Percentiles rank a stretch among this genome's conserved stretches.
These are phyloP conservation scores for Acanthamoeba castellanii DNA, from an alignment of 208 protist species.

Conservation along the genomic window DNA sequence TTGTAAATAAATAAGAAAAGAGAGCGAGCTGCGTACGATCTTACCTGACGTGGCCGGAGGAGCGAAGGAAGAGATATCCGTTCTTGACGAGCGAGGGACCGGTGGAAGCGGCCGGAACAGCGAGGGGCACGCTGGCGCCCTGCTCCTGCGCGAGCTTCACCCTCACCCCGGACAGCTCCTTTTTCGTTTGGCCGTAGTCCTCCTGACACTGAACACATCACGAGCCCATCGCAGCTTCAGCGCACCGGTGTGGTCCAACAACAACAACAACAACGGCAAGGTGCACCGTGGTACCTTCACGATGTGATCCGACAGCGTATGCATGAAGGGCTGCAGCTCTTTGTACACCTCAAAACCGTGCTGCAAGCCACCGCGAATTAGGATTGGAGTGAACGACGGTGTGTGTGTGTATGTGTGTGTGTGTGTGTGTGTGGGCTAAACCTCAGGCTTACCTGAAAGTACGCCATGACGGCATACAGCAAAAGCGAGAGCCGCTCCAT, in stretches of 20 bases:
- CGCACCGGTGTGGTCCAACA: not conserved
- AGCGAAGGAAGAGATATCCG: not conserved
- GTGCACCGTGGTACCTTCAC: not conserved
- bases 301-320: slow-evolving; percentile 37
- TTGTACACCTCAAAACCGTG: slow-evolving; percentile 12
- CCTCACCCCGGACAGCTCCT: not conserved
- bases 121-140: not conserved
- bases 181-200: not conserved
- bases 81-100: slow-evolving; percentile 1
- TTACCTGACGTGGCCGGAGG: slow-evolving; percentile 3
- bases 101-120: not conserved
- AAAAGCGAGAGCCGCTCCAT: not conserved
- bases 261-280: not conserved
- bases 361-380: not conserved
- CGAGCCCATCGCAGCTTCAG: not conserved
- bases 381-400: not conserved
- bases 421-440: no score
- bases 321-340: slow-evolving; percentile 24
- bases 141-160: not conserved
- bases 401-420: not conserved
- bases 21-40: not conserved
- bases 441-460: not conserved
- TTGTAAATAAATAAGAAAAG: no score
- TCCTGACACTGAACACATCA: not conserved
- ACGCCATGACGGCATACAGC: not conserved